Evolutionary conservation across 1,284 basidiomycete genomes (phyloP).

Genomic region (Ceratobasidium sp.): DNA sequence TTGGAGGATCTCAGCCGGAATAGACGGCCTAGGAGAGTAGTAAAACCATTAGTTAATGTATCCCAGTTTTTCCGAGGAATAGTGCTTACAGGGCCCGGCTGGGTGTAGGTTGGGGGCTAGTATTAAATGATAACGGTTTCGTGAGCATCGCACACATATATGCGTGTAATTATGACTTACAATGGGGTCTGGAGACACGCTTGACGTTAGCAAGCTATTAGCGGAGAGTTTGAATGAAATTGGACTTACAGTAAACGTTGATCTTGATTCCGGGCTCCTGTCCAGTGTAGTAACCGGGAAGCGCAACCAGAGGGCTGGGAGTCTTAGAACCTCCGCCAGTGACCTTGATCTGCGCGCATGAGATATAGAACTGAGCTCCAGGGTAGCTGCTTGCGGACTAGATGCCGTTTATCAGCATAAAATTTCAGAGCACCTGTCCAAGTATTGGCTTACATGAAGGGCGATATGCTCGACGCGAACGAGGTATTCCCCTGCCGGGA

Average conservation of each 20-base stretch:
- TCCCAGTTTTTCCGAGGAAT: background rate
- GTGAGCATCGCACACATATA: constrained; percentile 1
- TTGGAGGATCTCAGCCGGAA: constrained; percentile 3
- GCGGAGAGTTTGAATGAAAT: background rate
- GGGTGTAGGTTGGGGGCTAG: constrained; percentile 36
- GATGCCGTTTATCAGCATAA: constrained; percentile 29
- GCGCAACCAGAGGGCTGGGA: constrained; percentile 42
- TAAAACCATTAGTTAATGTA: background rate
- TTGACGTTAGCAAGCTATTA: background rate
- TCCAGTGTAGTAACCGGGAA: constrained; percentile 48
- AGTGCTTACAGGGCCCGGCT: constrained; percentile 40
- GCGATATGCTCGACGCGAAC: constrained; percentile 50
- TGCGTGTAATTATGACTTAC: constrained; percentile 8
- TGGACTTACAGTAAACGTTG: constrained; percentile 49
- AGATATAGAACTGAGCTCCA: constrained; percentile 48
- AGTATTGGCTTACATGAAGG: constrained; percentile 30
- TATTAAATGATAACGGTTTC: background rate
- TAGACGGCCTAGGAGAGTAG: constrained; percentile 23
- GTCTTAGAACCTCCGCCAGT: constrained; percentile 47
- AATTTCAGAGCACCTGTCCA: constrained; percentile 42
- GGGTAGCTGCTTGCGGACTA: constrained; percentile 12
- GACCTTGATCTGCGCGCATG: constrained; percentile 55
- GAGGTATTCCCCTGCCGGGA: constrained; percentile 51
- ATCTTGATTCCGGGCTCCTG: constrained; percentile 57
- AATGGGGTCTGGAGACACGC: constrained; percentile 16